These are phyloP conservation scores for Rugonectria rugulosa DNA, from an alignment of 2,329 filamentous ascomycete species.

Conservation along the genomic window DNA sequence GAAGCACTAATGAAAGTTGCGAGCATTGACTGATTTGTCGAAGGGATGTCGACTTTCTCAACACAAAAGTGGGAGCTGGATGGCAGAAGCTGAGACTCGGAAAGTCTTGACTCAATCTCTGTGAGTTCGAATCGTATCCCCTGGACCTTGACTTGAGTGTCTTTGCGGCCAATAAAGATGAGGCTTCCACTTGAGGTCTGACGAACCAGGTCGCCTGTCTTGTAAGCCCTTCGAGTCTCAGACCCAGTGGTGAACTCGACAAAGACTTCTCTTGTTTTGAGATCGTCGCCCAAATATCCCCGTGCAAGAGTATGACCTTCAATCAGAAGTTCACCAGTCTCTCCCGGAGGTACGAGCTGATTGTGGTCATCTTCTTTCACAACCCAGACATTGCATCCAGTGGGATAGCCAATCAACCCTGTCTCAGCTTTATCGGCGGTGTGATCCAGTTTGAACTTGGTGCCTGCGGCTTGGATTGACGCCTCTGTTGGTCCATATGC, in stretches of 20 bases:
- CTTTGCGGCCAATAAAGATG: not conserved
- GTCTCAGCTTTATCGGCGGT: too few relatives aligned
- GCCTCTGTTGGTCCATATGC: not conserved
- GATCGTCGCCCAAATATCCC: not conserved
- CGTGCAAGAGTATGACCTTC: not conserved
- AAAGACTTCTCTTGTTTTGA: not conserved
- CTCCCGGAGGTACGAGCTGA: not conserved
- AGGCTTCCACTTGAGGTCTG: not conserved
- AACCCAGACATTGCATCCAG: not conserved
- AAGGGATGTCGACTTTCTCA: not conserved
- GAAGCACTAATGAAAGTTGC: not conserved
- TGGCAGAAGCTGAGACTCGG: not conserved
- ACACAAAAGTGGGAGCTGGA: not conserved
- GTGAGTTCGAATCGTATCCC: not conserved
- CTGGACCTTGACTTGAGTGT: slow-evolving; percentile 1
- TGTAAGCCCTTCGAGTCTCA: slow-evolving; percentile 1
- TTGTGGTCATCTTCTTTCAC: not conserved
- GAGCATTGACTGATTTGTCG: not conserved
- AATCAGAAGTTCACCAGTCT: not conserved
- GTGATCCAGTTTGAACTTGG: too few relatives aligned
- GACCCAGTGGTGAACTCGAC: not conserved
- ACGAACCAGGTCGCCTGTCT: slow-evolving; percentile 1
- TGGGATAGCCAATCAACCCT: not conserved
- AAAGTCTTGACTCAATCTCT: not conserved
- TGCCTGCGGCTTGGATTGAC: not conserved